A percentile compares a stretch with the other conserved stretches of the same genome.
Evolutionary conservation across 257 asterid species (phyloP).

Genomic region (Solanum chmielewskii): DNA sequence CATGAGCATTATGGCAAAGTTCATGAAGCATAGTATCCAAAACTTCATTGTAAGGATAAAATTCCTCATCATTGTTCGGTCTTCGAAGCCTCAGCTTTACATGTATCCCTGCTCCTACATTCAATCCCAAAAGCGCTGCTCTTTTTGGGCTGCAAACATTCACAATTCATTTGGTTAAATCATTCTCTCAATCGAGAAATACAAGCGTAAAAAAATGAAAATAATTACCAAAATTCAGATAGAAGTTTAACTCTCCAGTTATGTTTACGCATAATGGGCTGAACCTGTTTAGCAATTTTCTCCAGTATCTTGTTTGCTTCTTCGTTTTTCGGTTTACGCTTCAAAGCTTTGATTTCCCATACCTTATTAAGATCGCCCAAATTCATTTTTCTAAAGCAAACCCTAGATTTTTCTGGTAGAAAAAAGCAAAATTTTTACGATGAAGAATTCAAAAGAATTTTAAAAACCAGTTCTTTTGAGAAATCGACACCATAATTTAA

Average conservation of each 20-base stretch:
- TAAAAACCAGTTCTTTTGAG: neutral
- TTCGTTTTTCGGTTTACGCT: slow-evolving; percentile 58
- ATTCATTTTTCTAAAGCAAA: slow-evolving; percentile 29
- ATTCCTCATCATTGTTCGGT: slow-evolving; percentile 55
- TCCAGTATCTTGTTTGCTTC: slow-evolving; percentile 65
- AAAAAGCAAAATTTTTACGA: neutral
- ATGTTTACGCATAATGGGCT: slow-evolving; percentile 89
- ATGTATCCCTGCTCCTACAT: slow-evolving; percentile 66
- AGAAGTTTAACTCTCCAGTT: slow-evolving; percentile 86
- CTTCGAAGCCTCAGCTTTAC: slow-evolving; percentile 83
- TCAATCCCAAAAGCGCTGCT: slow-evolving; percentile 53
- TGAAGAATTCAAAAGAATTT: neutral
- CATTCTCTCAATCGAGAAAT: neutral
- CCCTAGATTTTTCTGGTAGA: neutral
- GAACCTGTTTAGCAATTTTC: slow-evolving; percentile 70
- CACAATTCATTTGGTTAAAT: neutral
- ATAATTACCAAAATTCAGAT: slow-evolving; percentile 64
- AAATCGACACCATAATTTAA: neutral
- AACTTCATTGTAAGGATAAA: slow-evolving; percentile 57
- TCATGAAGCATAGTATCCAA: slow-evolving; percentile 97
- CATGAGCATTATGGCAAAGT: slow-evolving; percentile 78
- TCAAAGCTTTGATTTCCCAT: slow-evolving; percentile 76
- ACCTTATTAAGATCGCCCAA: slow-evolving; percentile 58
- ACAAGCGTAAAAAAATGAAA: neutral
- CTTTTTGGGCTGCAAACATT: slow-evolving; percentile 54